Conservation (phyloP, 202 grass and related monocot genomes). For the Bolboschoenoplectus hybrid region DNA sequence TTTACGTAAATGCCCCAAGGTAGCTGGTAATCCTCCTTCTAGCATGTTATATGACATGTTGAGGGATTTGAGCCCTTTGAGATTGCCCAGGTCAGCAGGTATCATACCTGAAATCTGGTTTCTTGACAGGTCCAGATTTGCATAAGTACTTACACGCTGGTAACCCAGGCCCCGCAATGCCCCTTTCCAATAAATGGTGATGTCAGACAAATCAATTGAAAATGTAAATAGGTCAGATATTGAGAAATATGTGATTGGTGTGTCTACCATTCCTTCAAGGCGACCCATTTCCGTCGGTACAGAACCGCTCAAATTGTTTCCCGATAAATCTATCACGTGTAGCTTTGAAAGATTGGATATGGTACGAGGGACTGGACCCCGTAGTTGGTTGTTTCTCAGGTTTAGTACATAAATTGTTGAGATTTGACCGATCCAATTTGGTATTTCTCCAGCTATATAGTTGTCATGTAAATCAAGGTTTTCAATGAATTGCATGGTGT, state of each 20-base stretch:
- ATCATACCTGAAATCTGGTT: conserved; percentile 34
- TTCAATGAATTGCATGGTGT: conserved; percentile 29
- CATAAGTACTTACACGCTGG: conserved; percentile 20
- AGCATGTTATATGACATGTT: conserved; percentile 42
- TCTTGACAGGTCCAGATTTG: conserved; percentile 38
- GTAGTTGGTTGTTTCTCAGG: conserved; percentile 37
- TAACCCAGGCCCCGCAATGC: conserved; percentile 9
- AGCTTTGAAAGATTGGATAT: conserved; percentile 39
- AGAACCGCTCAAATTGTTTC: conserved; percentile 33
- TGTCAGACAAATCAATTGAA: conserved; percentile 23
- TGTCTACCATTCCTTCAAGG: conserved; percentile 39
- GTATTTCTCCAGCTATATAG: conserved; percentile 23
- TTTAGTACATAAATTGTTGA: conserved; percentile 40
- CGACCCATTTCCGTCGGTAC: conserved; percentile 30
- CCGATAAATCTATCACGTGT: conserved; percentile 36
- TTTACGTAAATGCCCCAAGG: conserved; percentile 13
- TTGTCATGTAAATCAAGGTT: conserved; percentile 38
- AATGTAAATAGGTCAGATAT: conserved; percentile 44
- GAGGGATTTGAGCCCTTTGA: conserved; percentile 43
- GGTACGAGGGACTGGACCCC: conserved; percentile 19
- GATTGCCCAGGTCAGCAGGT: conserved; percentile 24
- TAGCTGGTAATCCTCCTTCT: conserved; percentile 32
- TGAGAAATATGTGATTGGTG: conserved; percentile 38
- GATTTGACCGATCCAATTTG: conserved; percentile 3
- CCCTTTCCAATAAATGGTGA: conserved; percentile 40